These are phyloP conservation scores for Linum tenue DNA, from an alignment of 345 rosid genomes.

Conservation along the genomic window DNA sequence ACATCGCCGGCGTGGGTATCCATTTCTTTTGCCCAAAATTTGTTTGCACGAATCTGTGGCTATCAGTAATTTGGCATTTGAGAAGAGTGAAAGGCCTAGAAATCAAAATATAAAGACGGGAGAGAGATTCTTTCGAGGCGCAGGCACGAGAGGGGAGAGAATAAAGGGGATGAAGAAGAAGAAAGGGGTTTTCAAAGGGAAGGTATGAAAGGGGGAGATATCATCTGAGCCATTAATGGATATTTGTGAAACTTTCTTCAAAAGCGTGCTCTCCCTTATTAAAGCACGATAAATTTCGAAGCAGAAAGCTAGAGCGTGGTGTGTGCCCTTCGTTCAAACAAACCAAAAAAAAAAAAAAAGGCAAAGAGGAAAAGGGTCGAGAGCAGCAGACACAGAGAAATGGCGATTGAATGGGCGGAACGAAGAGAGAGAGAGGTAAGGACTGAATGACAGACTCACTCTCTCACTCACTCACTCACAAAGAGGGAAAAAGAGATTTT, in stretches of 20 bases:
- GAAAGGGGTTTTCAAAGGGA: slow-evolving; percentile 23
- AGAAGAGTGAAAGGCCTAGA: slow-evolving; percentile 1
- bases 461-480: neutral
- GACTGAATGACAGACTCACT: neutral
- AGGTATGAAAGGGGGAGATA: slow-evolving; percentile 23
- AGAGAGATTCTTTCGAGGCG: slow-evolving; percentile 35
- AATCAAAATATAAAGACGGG: neutral
- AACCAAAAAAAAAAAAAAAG: neutral
- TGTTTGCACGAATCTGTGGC: slow-evolving; percentile 11
- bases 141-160: slow-evolving; percentile 36
- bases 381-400: neutral
- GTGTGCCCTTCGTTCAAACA: no score
- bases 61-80: slow-evolving; percentile 25
- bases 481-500: neutral
- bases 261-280: neutral
- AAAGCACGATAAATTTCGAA: slow-evolving; percentile 27
- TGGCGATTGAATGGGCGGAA: neutral
- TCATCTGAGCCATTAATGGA: neutral
- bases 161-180: slow-evolving; percentile 13
- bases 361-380: neutral
- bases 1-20: slow-evolving; percentile 8
- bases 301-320: no score
- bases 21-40: slow-evolving; percentile 19
- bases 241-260: neutral
- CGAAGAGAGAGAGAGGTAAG: neutral